Percentiles rank a stretch among this genome's conserved stretches.
These are phyloP conservation scores for Collybiopsis confluens DNA, from an alignment of 768 basidiomycete genomes.

Conservation along the genomic window DNA sequence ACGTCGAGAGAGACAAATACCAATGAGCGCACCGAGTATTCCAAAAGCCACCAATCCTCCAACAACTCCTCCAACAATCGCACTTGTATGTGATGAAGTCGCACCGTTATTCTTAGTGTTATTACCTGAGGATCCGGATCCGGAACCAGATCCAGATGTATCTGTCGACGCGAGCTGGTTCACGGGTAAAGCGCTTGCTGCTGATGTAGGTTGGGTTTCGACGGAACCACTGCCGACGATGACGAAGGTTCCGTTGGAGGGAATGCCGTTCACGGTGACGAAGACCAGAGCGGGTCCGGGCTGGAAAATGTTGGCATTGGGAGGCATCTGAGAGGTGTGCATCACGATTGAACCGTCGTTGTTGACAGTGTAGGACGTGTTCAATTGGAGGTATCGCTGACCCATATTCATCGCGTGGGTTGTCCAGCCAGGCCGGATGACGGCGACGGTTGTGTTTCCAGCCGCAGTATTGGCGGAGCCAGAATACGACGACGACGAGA, in stretches of 20 bases:
- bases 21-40: constrained; percentile 43
- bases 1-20: constrained; percentile 47
- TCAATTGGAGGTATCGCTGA: constrained; percentile 75
- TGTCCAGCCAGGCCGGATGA: constrained; percentile 80
- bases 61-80: constrained; percentile 47
- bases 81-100: constrained; percentile 30
- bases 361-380: constrained; percentile 81
- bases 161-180: constrained; percentile 43
- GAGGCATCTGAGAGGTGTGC: constrained; percentile 78
- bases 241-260: constrained; percentile 72
- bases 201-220: constrained; percentile 58
- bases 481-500: constrained; percentile 65
- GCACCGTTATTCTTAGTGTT: not conserved
- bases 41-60: constrained; percentile 47
- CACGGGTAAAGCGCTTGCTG: constrained; percentile 42
- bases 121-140: not conserved
- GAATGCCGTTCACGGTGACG: constrained; percentile 81
- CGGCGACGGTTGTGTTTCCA: constrained; percentile 66
- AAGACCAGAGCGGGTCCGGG: constrained; percentile 86
- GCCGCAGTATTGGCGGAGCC: constrained; percentile 68
- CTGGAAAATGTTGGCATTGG: constrained; percentile 81
- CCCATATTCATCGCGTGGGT: constrained; percentile 90
- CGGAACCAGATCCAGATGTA: constrained; percentile 20
- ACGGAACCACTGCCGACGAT: constrained; percentile 78
- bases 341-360: constrained; percentile 74